Conservation (phyloP, 225 moss, liverwort and hornwort genomes). For the Asterella californica region DNA sequence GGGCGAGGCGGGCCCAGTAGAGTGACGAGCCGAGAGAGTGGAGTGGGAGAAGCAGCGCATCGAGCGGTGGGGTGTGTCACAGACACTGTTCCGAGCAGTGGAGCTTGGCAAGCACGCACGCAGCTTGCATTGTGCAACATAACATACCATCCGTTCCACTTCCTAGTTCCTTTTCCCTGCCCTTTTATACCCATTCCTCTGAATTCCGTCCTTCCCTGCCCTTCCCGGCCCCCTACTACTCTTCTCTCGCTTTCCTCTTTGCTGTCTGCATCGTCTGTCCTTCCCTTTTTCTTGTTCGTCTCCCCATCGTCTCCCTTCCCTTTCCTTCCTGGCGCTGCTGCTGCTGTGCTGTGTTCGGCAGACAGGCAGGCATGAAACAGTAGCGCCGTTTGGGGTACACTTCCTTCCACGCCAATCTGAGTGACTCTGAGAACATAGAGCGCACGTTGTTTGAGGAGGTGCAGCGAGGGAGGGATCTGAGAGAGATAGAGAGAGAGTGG, state of each 20-base stretch:
- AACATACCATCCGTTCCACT: neutral
- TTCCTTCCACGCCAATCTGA: constrained; percentile 4
- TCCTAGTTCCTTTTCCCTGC: neutral
- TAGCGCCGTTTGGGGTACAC: constrained; percentile 22
- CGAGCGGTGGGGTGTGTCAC: constrained; percentile 17
- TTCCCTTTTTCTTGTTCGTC: neutral
- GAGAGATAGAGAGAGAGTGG: neutral
- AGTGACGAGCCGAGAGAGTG: neutral
- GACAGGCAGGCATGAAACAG: constrained; percentile 12
- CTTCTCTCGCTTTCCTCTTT: neutral
- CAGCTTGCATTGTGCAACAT: neutral
- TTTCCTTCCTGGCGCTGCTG: constrained; percentile 5
- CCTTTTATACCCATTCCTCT: neutral
- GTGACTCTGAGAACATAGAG: constrained; percentile 10
- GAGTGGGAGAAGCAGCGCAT: constrained; percentile 2
- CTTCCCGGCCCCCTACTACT: neutral
- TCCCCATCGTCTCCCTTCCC: neutral
- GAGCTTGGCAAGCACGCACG: constrained; percentile 13
- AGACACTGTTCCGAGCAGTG: constrained; percentile 10
- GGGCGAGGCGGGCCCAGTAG: neutral
- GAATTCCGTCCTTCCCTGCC: neutral
- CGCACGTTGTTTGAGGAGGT: constrained; percentile 15
- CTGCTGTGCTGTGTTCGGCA: neutral
- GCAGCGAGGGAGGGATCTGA: neutral
- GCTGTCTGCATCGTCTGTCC: neutral